A percentile compares a stretch with the other conserved stretches of the same genome.
phyloP scores from a whole-genome alignment of 129 eudicot genomes.

The Heracleum sosnowskyi region DNA sequence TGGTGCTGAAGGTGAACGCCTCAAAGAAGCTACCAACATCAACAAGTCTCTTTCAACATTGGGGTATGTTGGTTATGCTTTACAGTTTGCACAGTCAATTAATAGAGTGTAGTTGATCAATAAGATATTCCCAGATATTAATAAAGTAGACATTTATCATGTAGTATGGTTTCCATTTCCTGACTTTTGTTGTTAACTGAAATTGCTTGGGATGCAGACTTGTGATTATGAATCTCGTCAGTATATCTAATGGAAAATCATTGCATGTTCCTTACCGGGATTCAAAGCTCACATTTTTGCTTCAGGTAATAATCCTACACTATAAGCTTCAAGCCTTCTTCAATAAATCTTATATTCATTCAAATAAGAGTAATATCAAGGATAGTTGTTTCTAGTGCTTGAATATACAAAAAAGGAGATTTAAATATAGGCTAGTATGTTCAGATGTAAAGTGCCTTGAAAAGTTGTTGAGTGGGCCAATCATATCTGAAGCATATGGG shows the following conservation, averaged over 20 bases:
- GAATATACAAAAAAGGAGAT: no score
- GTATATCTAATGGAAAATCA: slow-evolving; percentile 80
- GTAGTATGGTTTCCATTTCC: slow-evolving; percentile 4
- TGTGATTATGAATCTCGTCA: slow-evolving; percentile 96
- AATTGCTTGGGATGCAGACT: slow-evolving; percentile 45
- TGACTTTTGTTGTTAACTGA: background rate
- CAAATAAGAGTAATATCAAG: background rate
- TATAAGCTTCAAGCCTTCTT: background rate
- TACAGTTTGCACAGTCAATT: background rate
- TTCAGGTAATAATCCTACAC: slow-evolving; percentile 56
- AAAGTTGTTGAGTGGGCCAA: background rate
- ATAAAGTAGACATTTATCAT: background rate
- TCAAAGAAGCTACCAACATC: slow-evolving; percentile 96
- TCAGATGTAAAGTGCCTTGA: background rate
- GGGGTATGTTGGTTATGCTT: slow-evolving; percentile 44
- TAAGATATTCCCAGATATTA: slow-evolving; percentile 1
- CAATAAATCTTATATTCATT: background rate
- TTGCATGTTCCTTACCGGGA: slow-evolving; percentile 95
- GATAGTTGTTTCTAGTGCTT: background rate
- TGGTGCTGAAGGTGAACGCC: slow-evolving; percentile 99
- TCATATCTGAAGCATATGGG: background rate
- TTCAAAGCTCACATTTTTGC: slow-evolving; percentile 95
- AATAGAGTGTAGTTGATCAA: slow-evolving; percentile 8
- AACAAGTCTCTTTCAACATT: slow-evolving; percentile 95
- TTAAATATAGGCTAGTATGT: background rate